Evolutionary conservation across 2,329 filamentous ascomycete genomes (phyloP).

Genomic region (Fusarium oxysporum): DNA sequence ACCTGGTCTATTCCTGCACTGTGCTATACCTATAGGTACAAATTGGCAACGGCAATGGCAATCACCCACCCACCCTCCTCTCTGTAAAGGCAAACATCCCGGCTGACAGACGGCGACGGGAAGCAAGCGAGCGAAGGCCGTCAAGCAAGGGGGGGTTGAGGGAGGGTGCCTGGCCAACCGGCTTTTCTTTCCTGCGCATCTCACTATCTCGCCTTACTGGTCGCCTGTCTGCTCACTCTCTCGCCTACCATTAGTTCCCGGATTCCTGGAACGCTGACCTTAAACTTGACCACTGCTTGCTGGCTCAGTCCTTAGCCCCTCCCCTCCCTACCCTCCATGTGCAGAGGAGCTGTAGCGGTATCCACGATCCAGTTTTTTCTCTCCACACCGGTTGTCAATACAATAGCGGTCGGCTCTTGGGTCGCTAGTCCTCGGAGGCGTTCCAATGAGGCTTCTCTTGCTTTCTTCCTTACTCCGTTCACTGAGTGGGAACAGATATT

Average conservation of each 20-base stretch:
- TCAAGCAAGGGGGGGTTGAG: constrained; percentile 29
- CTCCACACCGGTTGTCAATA: constrained; percentile 38
- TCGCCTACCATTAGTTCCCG: constrained; percentile 46
- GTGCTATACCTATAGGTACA: constrained; percentile 19
- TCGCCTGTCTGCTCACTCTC: constrained; percentile 18
- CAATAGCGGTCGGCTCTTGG: constrained; percentile 38
- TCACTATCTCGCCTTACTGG: constrained; percentile 43
- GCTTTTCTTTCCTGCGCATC: constrained; percentile 37
- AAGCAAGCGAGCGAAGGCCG: constrained; percentile 45
- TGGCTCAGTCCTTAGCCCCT: constrained; percentile 19
- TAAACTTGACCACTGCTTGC: constrained; percentile 26
- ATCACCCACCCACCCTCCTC: constrained; percentile 11
- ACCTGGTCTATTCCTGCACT: constrained; percentile 7
- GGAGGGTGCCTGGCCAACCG: constrained; percentile 33
- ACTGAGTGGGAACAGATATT: constrained; percentile 16
- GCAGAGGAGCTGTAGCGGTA: constrained; percentile 18
- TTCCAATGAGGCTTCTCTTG: constrained; percentile 31
- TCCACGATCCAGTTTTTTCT: constrained; percentile 29
- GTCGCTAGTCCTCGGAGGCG: constrained; percentile 17
- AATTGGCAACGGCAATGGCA: constrained; percentile 25
- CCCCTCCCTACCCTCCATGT: constrained; percentile 16
- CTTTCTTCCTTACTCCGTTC: constrained; percentile 2
- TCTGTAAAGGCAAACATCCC: constrained; percentile 32
- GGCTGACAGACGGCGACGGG: constrained; percentile 42
- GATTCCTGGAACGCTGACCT: constrained; percentile 40